phyloP scores from a whole-genome alignment of 2,329 filamentous ascomycete species.

The Aspergillus fijiensis region DNA sequence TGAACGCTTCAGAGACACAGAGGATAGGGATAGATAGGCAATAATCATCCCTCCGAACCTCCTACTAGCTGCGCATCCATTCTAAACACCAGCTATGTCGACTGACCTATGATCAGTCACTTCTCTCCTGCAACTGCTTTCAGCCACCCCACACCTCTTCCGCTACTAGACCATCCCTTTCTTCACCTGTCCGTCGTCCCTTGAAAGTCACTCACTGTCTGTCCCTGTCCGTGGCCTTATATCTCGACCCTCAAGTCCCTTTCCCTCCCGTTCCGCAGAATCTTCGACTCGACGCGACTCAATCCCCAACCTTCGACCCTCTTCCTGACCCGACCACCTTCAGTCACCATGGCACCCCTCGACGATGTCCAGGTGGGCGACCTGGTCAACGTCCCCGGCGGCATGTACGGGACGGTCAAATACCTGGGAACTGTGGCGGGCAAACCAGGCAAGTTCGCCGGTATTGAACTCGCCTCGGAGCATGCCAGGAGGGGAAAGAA shows the following conservation, averaged over 20 bases:
- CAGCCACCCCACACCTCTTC: slow-evolving; percentile 8
- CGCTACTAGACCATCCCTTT: slow-evolving; percentile 15
- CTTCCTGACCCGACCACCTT: slow-evolving; percentile 17
- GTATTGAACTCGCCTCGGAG: slow-evolving; percentile 81
- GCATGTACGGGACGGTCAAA: slow-evolving; percentile 85
- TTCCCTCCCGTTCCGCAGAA: slow-evolving; percentile 5
- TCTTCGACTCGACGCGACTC: not conserved
- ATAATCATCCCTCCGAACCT: slow-evolving; percentile 9
- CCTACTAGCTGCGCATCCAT: slow-evolving; percentile 2
- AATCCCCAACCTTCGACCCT: not conserved
- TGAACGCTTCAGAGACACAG: not conserved
- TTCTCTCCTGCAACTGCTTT: slow-evolving; percentile 9
- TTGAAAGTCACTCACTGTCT: slow-evolving; percentile 15
- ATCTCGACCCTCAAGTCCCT: slow-evolving; percentile 9
- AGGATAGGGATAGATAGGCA: not conserved
- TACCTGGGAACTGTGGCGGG: slow-evolving; percentile 85
- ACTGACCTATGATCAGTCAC: slow-evolving; percentile 20
- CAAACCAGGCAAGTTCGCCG: slow-evolving; percentile 88
- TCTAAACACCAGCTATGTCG: slow-evolving; percentile 13
- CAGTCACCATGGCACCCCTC: slow-evolving; percentile 40
- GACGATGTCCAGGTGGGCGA: slow-evolving; percentile 72
- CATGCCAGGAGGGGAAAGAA: slow-evolving; percentile 88
- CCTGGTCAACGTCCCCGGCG: slow-evolving; percentile 84
- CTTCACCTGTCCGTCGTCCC: slow-evolving; percentile 17
- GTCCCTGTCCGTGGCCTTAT: slow-evolving; percentile 11